Evolutionary conservation across 176 grass and related monocot species (phyloP), one percentile per base, ranked within the genome.

Genomic region (Phoenix dactylifera): DNA sequence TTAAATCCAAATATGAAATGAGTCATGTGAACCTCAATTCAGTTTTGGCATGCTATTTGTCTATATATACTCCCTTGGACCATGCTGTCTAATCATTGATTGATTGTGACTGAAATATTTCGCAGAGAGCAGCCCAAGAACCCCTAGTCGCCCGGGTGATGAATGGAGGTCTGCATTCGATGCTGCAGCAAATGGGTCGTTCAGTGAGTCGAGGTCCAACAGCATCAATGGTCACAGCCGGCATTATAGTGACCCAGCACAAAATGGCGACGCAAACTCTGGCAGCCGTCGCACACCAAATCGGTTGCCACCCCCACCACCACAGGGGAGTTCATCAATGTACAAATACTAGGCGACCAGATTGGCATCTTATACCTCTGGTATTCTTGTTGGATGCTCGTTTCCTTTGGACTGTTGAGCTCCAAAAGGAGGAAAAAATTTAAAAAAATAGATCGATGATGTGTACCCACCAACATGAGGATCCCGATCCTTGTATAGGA

Each of bases 141-240:
- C 72, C 59, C 79, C 76, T 1, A 70, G 62, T 68, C 77, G 61
- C 17, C 59, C 84, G 22, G 78, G 93, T 50, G 87, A 97, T 59
- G 93, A 97, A 51, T 97, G 93, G 93, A 91, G 81, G 59, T 91
- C 87, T 39, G 93, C 84, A 51, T 97, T 97, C 17, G 80, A 86
- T 70, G 77, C 87, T 0, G 48, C 79, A 56, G 65, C 86, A 26
- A 85, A 79, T 19, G 87, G 82, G 3, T 57, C 79, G 56, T 35
- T 24, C 18, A 77, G 50, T 2, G 75, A 79, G 79, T 68, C 86
- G 22, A 95, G 90, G 63, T 95, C 83, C 1, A 87, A 49, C 75
- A 95, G 86, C 18, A 74, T 85, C 0, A 77, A 95, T 22, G 51
- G 83, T 26, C 77, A 75, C 48, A 69, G 72, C 15, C 63, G 76